These are phyloP conservation scores for Eucalyptus guilfoylei DNA, from an alignment of 345 rosid species.

Conservation along the genomic window DNA sequence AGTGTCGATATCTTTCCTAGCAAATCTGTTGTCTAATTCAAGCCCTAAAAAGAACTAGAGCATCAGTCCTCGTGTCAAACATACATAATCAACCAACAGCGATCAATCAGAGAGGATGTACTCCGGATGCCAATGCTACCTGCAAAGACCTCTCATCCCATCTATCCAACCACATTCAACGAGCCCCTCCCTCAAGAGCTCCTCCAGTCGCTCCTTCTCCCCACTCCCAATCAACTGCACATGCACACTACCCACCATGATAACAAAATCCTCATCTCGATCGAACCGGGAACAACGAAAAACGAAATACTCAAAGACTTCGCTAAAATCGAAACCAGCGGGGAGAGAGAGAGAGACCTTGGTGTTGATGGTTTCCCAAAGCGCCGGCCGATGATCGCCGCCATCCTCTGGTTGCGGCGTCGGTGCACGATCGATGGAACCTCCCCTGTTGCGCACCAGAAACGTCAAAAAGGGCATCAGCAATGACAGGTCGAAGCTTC, in stretches of 20 bases:
- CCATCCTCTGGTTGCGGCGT: conserved; percentile 20
- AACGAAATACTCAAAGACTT: background rate
- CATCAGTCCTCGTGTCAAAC: background rate
- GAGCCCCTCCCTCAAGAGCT: conserved; percentile 28
- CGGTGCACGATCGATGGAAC: conserved; percentile 23
- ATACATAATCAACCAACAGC: background rate
- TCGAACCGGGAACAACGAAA: background rate
- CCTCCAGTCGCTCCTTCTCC: conserved; percentile 29
- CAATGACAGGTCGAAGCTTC: background rate
- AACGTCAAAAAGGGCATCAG: background rate
- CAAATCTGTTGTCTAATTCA: background rate
- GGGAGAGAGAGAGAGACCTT: background rate
- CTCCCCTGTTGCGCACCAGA: conserved; percentile 1
- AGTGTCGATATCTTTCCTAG: too few relatives aligned
- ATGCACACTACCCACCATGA: background rate
- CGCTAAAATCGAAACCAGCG: background rate
- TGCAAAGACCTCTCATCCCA: conserved; percentile 32
- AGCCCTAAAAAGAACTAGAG: background rate
- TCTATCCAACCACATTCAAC: conserved; percentile 37
- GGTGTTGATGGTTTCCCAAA: conserved; percentile 16
- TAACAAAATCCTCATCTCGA: background rate
- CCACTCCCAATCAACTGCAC: conserved; percentile 28
- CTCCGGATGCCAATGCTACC: background rate
- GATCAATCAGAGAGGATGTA: background rate
- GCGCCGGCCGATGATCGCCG: conserved; percentile 1